Conservation (phyloP, 2,329 filamentous ascomycete genomes). For the Penicillium palitans region DNA sequence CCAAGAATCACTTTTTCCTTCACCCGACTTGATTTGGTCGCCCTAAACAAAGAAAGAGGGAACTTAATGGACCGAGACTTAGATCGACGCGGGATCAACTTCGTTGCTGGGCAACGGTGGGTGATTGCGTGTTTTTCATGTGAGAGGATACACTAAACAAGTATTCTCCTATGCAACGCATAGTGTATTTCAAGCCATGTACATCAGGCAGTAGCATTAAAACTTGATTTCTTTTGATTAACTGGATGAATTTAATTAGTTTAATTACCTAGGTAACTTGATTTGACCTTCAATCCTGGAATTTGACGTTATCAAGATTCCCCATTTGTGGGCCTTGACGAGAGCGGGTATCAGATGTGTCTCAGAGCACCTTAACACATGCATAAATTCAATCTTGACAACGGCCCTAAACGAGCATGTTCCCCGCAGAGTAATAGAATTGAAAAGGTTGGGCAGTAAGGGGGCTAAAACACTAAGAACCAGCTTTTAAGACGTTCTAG, state of each 20-base stretch:
- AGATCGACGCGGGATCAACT: conserved; percentile 19
- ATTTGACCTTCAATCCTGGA: neutral
- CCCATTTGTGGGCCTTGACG: neutral
- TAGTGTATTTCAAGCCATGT: neutral
- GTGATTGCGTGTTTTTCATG: conserved; percentile 7
- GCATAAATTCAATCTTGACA: neutral
- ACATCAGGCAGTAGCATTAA: neutral
- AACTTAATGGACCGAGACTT: conserved; percentile 17
- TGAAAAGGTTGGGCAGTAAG: neutral
- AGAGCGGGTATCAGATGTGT: neutral
- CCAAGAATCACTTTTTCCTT: neutral
- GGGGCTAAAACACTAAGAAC: neutral
- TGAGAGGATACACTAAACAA: no score
- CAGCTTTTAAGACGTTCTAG: neutral
- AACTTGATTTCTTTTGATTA: no score
- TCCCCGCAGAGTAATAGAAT: no score
- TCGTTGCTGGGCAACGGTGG: conserved; percentile 24
- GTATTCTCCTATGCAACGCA: conserved; percentile 4
- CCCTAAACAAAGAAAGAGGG: conserved; percentile 17
- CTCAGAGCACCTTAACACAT: neutral
- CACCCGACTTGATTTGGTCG: conserved; percentile 7
- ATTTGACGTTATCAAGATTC: neutral
- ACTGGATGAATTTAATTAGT: neutral
- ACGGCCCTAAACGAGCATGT: no score
- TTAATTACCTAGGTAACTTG: neutral